phyloP scores from a whole-genome alignment of 1,284 basidiomycete genomes.

The Trametes hirsuta region DNA sequence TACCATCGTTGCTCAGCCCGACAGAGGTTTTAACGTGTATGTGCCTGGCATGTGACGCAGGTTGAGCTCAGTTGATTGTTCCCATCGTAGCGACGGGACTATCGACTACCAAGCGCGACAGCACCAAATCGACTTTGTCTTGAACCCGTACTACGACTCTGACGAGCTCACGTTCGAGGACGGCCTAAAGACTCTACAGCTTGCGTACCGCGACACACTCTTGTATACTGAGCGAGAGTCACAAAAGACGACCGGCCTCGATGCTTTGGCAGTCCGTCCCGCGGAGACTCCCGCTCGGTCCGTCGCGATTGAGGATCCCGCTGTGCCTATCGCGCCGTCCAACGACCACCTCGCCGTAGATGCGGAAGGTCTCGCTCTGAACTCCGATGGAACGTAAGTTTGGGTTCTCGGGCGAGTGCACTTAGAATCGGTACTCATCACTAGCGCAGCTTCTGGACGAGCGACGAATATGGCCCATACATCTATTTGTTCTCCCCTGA shows the following conservation, averaged over 20 bases:
- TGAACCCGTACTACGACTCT: slow-evolving; percentile 57
- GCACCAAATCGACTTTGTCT: slow-evolving; percentile 59
- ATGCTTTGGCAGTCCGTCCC: slow-evolving; percentile 51
- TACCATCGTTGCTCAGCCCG: slow-evolving; percentile 49
- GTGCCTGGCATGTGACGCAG: not conserved
- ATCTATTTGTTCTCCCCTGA: slow-evolving; percentile 56
- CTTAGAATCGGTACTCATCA: not conserved
- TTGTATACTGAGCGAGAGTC: slow-evolving; percentile 57
- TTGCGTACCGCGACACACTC: slow-evolving; percentile 57
- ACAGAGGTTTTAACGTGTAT: slow-evolving; percentile 50
- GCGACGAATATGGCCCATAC: slow-evolving; percentile 75
- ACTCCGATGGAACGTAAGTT: slow-evolving; percentile 59
- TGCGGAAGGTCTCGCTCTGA: slow-evolving; percentile 62
- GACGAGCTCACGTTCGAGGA: slow-evolving; percentile 50
- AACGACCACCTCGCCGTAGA: slow-evolving; percentile 57
- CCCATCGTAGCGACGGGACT: slow-evolving; percentile 44
- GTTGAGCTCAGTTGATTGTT: not conserved
- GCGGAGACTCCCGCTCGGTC: slow-evolving; percentile 39
- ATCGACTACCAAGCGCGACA: slow-evolving; percentile 65
- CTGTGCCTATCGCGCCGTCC: slow-evolving; percentile 51
- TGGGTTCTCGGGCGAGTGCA: not conserved
- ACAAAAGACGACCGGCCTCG: slow-evolving; percentile 63
- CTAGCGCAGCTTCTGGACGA: slow-evolving; percentile 55
- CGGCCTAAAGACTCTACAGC: slow-evolving; percentile 55
- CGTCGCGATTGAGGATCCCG: slow-evolving; percentile 31